Evolutionary conservation across 768 basidiomycete genomes (phyloP).

Genomic region (Hericium coralloides): DNA sequence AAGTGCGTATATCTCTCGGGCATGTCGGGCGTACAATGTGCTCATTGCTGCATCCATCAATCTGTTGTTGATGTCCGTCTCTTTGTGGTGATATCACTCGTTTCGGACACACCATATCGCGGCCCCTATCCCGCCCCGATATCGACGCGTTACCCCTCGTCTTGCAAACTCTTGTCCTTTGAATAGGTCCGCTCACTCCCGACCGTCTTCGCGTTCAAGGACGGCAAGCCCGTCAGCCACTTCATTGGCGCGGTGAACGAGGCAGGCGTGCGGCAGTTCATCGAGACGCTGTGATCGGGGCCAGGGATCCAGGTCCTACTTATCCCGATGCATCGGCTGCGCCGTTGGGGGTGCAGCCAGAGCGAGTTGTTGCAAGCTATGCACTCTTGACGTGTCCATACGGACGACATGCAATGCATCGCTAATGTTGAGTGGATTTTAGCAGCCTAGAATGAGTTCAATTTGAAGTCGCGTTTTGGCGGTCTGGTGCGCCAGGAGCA

Average conservation of each 20-base stretch:
- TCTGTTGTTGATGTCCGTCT: not conserved
- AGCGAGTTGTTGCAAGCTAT: too few species aligned
- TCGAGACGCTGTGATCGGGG: slow-evolving; percentile 10
- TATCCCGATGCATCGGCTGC: too few species aligned
- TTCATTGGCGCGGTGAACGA: slow-evolving; percentile 42
- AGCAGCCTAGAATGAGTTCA: too few species aligned
- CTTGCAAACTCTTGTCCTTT: not conserved
- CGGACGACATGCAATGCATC: too few species aligned
- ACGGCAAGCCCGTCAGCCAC: slow-evolving; percentile 46
- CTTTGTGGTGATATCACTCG: too few species aligned
- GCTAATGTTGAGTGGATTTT: too few species aligned
- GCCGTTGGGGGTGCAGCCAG: too few species aligned
- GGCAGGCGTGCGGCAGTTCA: slow-evolving; percentile 19
- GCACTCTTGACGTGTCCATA: too few species aligned
- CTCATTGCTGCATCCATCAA: not conserved
- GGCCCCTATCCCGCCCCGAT: not conserved
- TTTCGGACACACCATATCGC: not conserved
- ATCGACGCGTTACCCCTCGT: not conserved
- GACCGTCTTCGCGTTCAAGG: slow-evolving; percentile 69
- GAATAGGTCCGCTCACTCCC: slow-evolving; percentile 64
- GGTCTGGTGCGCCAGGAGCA: too few species aligned
- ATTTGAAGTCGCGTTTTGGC: too few species aligned
- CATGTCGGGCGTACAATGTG: not conserved
- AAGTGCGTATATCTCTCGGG: slow-evolving; percentile 27
- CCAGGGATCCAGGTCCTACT: too few species aligned